Evolutionary conservation across 2,329 filamentous ascomycete species (phyloP).

Genomic region (Bipolaris oryzae): DNA sequence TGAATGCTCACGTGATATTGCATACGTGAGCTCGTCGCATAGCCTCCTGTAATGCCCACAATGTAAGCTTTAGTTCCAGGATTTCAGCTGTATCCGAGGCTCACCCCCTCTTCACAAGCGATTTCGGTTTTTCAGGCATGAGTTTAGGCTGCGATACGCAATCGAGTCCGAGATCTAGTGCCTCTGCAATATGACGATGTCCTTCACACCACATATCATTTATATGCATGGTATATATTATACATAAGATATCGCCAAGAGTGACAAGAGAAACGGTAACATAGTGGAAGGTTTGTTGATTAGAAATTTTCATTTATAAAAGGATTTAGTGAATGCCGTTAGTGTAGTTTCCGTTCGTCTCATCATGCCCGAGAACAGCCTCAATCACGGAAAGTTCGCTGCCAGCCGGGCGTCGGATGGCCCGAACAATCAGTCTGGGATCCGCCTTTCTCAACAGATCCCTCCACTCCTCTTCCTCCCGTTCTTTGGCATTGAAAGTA

Average conservation of each 20-base stretch:
- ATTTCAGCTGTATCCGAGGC: no score
- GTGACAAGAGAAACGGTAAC: background rate
- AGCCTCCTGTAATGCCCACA: no score
- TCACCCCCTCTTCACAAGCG: no score
- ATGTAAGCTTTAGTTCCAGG: no score
- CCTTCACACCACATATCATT: background rate
- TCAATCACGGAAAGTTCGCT: conserved; percentile 6
- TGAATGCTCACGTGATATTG: background rate
- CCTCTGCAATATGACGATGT: background rate
- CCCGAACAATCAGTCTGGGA: background rate
- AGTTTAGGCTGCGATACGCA: background rate
- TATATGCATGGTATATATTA: background rate
- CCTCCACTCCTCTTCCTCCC: conserved; percentile 11
- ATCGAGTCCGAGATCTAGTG: background rate
- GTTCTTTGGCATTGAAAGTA: conserved; percentile 11
- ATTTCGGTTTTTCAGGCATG: background rate
- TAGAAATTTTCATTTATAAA: background rate
- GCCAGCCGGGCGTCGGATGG: background rate
- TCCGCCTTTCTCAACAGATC: conserved; percentile 4
- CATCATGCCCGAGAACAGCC: background rate
- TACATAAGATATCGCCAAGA: background rate
- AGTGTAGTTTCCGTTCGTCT: background rate
- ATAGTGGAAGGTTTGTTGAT: background rate
- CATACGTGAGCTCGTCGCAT: background rate
- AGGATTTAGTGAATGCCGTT: background rate